Evolutionary conservation across 305 asterid genomes (phyloP).

Genomic region (Petunia hybrid): DNA sequence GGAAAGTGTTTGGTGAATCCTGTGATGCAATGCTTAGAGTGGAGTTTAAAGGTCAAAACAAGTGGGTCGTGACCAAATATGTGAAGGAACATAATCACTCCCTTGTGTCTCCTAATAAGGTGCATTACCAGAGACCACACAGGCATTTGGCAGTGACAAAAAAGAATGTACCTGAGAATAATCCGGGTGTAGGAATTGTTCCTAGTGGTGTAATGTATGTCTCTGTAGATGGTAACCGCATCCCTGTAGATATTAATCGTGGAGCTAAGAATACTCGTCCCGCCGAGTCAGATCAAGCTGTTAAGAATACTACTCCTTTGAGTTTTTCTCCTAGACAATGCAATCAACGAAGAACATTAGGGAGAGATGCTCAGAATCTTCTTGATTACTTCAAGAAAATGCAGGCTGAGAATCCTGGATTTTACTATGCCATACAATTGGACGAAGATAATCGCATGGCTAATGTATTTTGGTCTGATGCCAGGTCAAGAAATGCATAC

Average conservation of each 20-base stretch:
- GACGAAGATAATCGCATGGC: constrained; percentile 90
- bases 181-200: constrained; percentile 54
- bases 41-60: constrained; percentile 55
- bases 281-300: constrained; percentile 47
- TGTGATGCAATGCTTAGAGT: constrained; percentile 80
- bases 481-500: constrained; percentile 85
- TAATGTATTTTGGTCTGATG: constrained; percentile 89
- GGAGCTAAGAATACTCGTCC: constrained; percentile 51
- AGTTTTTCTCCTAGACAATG: constrained; percentile 50
- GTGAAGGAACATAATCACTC: constrained; percentile 72
- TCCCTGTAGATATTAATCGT: constrained; percentile 51
- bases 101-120: constrained; percentile 48
- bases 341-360: constrained; percentile 60
- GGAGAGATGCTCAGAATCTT: constrained; percentile 85
- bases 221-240: constrained; percentile 63
- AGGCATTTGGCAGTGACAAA: constrained; percentile 64
- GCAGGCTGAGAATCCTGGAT: constrained; percentile 94
- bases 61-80: constrained; percentile 75
- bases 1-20: constrained; percentile 58
- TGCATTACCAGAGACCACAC: constrained; percentile 60
- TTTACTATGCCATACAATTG: constrained; percentile 86
- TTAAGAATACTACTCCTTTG: constrained; percentile 43
- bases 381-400: constrained; percentile 88
- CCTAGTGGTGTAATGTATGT: constrained; percentile 84
- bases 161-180: constrained; percentile 50